phyloP scores from a whole-genome alignment of 305 asterid species.

The Coffea humblotiana region DNA sequence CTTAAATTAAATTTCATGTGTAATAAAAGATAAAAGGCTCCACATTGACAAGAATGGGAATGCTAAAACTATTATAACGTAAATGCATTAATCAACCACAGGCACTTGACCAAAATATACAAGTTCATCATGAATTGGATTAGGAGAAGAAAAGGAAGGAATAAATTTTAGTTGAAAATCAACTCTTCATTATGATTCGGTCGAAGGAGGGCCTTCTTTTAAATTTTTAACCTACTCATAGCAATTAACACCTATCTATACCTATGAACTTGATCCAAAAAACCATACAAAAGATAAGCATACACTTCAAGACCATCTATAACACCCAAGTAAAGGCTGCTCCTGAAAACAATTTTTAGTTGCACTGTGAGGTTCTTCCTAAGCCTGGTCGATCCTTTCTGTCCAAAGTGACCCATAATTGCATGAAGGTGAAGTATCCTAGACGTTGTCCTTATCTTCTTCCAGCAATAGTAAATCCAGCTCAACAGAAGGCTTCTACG shows the following conservation, averaged over 20 bases:
- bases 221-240: background rate
- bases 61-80: background rate
- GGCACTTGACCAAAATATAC: background rate
- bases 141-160: too few relatives aligned
- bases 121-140: background rate
- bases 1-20: background rate
- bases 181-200: background rate
- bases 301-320: background rate
- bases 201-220: background rate
- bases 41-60: background rate
- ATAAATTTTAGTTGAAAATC: background rate
- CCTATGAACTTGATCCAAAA: background rate
- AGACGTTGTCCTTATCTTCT: background rate
- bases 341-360: background rate
- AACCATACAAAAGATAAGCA: background rate
- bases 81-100: background rate
- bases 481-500: background rate
- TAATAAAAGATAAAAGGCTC: background rate
- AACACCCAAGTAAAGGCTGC: background rate
- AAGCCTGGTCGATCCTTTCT: background rate
- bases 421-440: background rate
- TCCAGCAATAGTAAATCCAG: background rate
- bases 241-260: background rate
- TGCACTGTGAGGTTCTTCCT: background rate
- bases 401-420: background rate